Percentiles rank a stretch among this genome's conserved stretches.
These are phyloP conservation scores for Phenoliferia sp. DNA, from an alignment of 1,284 basidiomycete genomes.

Conservation along the genomic window DNA sequence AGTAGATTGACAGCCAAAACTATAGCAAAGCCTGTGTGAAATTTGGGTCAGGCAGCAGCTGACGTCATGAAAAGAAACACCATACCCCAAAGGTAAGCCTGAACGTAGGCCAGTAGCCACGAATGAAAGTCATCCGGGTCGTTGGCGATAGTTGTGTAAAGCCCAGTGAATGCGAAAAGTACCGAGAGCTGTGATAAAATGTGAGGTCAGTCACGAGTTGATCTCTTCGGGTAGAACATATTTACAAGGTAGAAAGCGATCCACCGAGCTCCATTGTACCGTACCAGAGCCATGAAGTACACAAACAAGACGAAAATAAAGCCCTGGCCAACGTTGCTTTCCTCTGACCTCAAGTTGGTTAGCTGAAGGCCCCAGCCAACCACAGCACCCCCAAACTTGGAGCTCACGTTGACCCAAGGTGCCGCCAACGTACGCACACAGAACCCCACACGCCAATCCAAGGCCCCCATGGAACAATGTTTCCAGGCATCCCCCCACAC, in stretches of 20 bases:
- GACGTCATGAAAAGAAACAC: no score
- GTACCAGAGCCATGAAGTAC: conserved; percentile 18
- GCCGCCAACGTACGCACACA: conserved; percentile 40
- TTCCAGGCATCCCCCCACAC: not conserved
- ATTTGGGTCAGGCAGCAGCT: no score
- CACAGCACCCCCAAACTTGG: no score
- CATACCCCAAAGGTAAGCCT: conserved; percentile 29
- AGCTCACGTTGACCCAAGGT: conserved; percentile 37
- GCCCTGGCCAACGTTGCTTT: conserved; percentile 42
- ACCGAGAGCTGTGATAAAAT: conserved; percentile 23
- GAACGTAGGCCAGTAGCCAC: conserved; percentile 40
- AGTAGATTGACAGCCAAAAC: conserved; percentile 41
- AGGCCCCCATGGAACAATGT: conserved; percentile 27
- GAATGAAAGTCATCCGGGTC: conserved; percentile 26
- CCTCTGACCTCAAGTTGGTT: not conserved
- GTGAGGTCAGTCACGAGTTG: not conserved
- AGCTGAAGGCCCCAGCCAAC: not conserved
- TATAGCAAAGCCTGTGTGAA: no score
- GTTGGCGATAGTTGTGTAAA: conserved; percentile 26
- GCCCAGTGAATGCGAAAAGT: conserved; percentile 41
- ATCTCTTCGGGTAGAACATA: not conserved
- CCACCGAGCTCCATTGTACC: conserved; percentile 13
- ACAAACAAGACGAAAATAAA: conserved; percentile 37
- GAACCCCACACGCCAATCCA: conserved; percentile 38
- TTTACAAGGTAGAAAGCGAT: conserved; percentile 7